phyloP scores from a whole-genome alignment of 2,329 filamentous ascomycete genomes.

The Dothideomycetes sp. region DNA sequence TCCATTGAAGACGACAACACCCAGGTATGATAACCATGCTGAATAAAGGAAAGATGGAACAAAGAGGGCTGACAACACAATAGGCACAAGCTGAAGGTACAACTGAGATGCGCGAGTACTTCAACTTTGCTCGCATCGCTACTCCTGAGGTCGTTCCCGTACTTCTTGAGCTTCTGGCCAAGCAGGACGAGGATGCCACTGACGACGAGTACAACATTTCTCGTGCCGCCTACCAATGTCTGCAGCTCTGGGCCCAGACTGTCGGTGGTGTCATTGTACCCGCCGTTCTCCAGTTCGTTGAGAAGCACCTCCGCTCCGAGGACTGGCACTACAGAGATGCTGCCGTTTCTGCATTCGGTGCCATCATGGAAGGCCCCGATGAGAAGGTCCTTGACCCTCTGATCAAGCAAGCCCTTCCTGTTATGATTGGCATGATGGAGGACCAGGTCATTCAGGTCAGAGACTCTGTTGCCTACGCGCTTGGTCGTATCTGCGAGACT shows the following conservation, averaged over 20 bases:
- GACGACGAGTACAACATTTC: constrained; percentile 98
- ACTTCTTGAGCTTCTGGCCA: constrained; percentile 76
- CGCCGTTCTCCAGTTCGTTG: constrained; percentile 83
- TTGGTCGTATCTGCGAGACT: constrained; percentile 91
- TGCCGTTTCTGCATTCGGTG: constrained; percentile 91
- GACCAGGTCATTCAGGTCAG: constrained; percentile 83
- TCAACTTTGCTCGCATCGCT: constrained; percentile 90
- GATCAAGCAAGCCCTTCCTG: constrained; percentile 87
- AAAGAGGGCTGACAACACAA: not conserved
- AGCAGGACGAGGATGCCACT: constrained; percentile 92
- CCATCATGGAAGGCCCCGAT: constrained; percentile 97
- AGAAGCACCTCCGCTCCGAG: constrained; percentile 77
- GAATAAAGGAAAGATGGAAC: not conserved
- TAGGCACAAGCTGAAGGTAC: constrained; percentile 56
- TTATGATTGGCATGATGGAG: constrained; percentile 87
- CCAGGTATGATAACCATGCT: constrained; percentile 43
- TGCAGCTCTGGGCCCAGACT: constrained; percentile 90
- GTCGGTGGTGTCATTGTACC: constrained; percentile 76
- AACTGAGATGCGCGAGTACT: constrained; percentile 81
- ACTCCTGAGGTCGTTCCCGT: constrained; percentile 92
- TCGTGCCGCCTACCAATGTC: constrained; percentile 88
- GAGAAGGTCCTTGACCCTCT: constrained; percentile 86
- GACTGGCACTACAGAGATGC: constrained; percentile 95
- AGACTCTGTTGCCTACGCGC: constrained; percentile 90
- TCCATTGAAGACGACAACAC: constrained; percentile 95